Percentiles rank a stretch among this genome's conserved stretches.
Evolutionary conservation across 805 yeast genomes (phyloP).

Genomic region (Saturnispora ahearnii): DNA sequence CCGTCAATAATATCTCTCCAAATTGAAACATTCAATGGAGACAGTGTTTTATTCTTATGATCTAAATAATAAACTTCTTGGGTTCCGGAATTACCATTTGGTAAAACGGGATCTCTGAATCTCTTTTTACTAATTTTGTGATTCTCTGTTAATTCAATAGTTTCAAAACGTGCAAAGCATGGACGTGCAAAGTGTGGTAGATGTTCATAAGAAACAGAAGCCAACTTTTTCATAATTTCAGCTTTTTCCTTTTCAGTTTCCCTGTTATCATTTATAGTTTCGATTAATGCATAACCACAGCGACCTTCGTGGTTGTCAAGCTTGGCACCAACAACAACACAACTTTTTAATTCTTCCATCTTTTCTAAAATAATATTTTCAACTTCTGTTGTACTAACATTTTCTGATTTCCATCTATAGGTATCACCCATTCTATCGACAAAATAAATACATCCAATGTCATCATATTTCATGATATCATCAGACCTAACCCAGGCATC

Average conservation of each 20-base stretch:
- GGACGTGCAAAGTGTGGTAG: constrained; percentile 87
- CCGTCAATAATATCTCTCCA: constrained; percentile 37
- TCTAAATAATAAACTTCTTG: constrained; percentile 69
- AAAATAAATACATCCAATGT: constrained; percentile 63
- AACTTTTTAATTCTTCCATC: constrained; percentile 41
- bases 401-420: constrained; percentile 93
- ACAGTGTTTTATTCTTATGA: constrained; percentile 37
- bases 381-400: constrained; percentile 88
- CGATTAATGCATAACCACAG: constrained; percentile 81
- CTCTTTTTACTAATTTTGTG: constrained; percentile 70
- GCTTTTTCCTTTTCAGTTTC: constrained; percentile 24
- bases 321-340: constrained; percentile 80
- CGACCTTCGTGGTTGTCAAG: constrained; percentile 89
- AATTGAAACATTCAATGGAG: constrained; percentile 42
- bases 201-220: constrained; percentile 29
- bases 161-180: constrained; percentile 62
- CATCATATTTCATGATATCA: constrained; percentile 65
- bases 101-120: constrained; percentile 58
- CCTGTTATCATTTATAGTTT: constrained; percentile 27
- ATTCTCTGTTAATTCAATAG: constrained; percentile 63
- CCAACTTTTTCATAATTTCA: constrained; percentile 31
- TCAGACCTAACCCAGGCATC: constrained; percentile 91
- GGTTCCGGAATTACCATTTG: constrained; percentile 52
- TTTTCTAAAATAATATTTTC: constrained; percentile 57
- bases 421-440: constrained; percentile 94